A percentile compares a stretch with the other conserved stretches of the same genome.
Conservation (phyloP, 2,329 filamentous ascomycete genomes). For the Paecilomyces formosus region DNA sequence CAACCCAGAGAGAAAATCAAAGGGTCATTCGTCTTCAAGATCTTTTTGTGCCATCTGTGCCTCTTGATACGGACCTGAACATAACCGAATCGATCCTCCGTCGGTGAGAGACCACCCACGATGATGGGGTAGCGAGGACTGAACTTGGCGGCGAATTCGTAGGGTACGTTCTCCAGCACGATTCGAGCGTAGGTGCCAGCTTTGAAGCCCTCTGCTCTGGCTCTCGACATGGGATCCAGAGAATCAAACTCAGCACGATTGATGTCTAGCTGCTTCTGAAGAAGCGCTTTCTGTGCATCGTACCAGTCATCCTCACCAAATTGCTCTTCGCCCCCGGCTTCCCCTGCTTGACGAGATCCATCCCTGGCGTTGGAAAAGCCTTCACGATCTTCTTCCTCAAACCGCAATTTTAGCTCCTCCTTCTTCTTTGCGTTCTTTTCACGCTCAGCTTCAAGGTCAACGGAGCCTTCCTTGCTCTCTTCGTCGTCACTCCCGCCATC, state of each 20-base stretch:
- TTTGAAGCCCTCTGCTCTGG: constrained; percentile 79
- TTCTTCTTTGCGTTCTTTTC: constrained; percentile 86
- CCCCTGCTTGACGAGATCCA: constrained; percentile 64
- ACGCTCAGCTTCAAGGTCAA: constrained; percentile 75
- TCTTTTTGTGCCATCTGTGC: constrained; percentile 98
- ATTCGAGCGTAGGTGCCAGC: constrained; percentile 92
- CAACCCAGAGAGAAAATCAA: constrained; percentile 95
- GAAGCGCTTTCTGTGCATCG: constrained; percentile 85
- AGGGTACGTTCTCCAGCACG: constrained; percentile 79
- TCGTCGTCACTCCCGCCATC: constrained; percentile 45
- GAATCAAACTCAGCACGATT: constrained; percentile 89
- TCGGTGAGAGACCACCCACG: constrained; percentile 83
- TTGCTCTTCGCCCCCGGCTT: constrained; percentile 60
- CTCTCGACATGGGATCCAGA: constrained; percentile 75
- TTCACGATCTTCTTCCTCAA: constrained; percentile 97
- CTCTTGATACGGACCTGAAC: constrained; percentile 95
- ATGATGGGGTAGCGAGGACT: constrained; percentile 75
- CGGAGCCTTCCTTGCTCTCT: constrained; percentile 20
- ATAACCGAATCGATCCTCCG: constrained; percentile 91
- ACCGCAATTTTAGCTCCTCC: constrained; percentile 87
- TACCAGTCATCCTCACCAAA: constrained; percentile 99
- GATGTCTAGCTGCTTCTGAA: constrained; percentile 94
- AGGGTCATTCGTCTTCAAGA: constrained; percentile 95
- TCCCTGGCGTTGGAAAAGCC: constrained; percentile 83
- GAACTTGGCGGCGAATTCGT: constrained; percentile 81